Percentiles rank a stretch among this genome's conserved stretches.
Conservation (phyloP, 768 basidiomycete genomes). For the Russula virescens region DNA sequence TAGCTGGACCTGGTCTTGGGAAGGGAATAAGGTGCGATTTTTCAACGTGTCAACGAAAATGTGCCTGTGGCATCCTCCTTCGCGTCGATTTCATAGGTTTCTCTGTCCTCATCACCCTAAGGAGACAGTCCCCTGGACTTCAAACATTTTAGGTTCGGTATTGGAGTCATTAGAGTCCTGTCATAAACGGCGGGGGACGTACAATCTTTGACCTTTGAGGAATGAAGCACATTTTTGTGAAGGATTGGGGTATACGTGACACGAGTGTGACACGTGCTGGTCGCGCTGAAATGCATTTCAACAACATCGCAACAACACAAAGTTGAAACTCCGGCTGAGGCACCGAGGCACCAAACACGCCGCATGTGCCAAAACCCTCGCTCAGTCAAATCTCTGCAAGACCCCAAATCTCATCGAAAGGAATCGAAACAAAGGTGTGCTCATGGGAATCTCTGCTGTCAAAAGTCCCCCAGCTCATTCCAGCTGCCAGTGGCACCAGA, state of each 20-base stretch:
- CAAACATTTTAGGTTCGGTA: neutral
- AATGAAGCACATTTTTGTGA: neutral
- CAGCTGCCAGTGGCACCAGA: too few species aligned
- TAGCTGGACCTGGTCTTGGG: constrained; percentile 60
- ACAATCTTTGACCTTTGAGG: neutral
- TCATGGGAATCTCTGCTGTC: too few species aligned
- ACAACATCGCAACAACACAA: too few species aligned
- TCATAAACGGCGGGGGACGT: neutral
- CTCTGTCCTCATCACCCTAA: constrained; percentile 28
- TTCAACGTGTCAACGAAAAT: constrained; percentile 9
- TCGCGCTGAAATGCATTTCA: neutral
- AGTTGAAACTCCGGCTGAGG: constrained; percentile 3
- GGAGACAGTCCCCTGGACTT: constrained; percentile 2
- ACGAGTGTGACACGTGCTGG: too few species aligned
- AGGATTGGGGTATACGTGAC: neutral
- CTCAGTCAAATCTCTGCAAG: too few species aligned
- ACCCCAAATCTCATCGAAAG: too few species aligned
- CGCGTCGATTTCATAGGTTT: constrained; percentile 69
- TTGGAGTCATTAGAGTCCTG: constrained; percentile 2
- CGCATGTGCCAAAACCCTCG: too few species aligned
- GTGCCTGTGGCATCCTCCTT: constrained; percentile 53
- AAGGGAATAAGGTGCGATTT: neutral
- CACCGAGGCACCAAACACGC: neutral
- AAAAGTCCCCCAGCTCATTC: too few species aligned
- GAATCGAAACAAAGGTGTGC: too few species aligned